Evolutionary conservation across 1,284 basidiomycete species (phyloP).

Genomic region (Puccinia novopanici): DNA sequence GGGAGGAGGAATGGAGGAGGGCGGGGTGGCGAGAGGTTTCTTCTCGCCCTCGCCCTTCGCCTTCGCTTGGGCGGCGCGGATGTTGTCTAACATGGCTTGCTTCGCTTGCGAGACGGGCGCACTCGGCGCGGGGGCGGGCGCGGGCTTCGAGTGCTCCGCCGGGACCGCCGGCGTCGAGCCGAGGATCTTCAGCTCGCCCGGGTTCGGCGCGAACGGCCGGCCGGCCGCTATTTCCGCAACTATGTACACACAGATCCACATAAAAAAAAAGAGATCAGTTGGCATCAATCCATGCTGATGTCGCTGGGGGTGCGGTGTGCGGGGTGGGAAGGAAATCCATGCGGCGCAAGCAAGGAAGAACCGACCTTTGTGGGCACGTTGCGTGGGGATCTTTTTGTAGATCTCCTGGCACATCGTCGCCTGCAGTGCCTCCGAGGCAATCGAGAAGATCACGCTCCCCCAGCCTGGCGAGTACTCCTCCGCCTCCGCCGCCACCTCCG

Average conservation of each 20-base stretch:
- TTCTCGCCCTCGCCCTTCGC: constrained; percentile 8
- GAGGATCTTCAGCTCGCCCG: constrained; percentile 27
- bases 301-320: too few species aligned
- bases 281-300: not conserved
- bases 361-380: constrained; percentile 27
- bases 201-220: constrained; percentile 25
- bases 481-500: constrained; percentile 91
- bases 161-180: constrained; percentile 39
- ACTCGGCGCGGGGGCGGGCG: not conserved
- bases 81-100: constrained; percentile 39
- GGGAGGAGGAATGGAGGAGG: not conserved
- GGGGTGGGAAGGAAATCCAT: too few species aligned
- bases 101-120: constrained; percentile 33
- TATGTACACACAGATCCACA: not conserved
- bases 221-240: constrained; percentile 2
- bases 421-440: constrained; percentile 62
- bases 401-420: constrained; percentile 22
- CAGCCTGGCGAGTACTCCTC: constrained; percentile 92
- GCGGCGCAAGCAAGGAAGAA: not conserved
- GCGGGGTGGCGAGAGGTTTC: not conserved
- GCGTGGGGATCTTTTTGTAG: constrained; percentile 28
- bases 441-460: constrained; percentile 91
- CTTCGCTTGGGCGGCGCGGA: constrained; percentile 48
- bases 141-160: constrained; percentile 12
- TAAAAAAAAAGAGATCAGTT: not conserved